A percentile compares a stretch with the other conserved stretches of the same genome.
Conservation (phyloP, 1,284 basidiomycete genomes). For the Ustilago hordei region DNA sequence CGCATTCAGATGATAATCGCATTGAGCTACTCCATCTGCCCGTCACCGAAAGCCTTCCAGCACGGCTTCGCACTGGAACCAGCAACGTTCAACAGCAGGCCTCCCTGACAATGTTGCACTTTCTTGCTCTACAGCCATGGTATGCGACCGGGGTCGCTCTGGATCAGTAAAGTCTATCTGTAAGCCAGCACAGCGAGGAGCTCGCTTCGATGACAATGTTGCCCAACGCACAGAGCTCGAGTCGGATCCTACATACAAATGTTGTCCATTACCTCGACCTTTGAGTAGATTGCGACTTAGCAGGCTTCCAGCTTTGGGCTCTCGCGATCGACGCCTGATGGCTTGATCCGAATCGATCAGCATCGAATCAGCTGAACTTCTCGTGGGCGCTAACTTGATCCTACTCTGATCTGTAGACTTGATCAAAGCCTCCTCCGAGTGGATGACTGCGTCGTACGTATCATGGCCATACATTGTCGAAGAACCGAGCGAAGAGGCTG, state of each 20-base stretch:
- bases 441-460: conserved; percentile 14
- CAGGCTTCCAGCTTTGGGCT: conserved; percentile 34
- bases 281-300: conserved; percentile 36
- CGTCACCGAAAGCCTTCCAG: conserved; percentile 45
- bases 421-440: background rate
- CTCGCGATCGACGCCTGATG: conserved; percentile 28
- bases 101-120: background rate
- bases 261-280: conserved; percentile 22
- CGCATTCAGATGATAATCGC: background rate
- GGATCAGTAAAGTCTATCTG: conserved; percentile 38
- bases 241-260: conserved; percentile 27
- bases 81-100: conserved; percentile 23
- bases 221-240: conserved; percentile 34
- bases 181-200: conserved; percentile 34
- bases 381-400: background rate
- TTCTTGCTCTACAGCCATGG: background rate
- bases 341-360: background rate
- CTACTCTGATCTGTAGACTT: background rate
- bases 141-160: background rate
- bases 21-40: background rate
- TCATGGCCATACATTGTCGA: conserved; percentile 32
- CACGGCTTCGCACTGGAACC: conserved; percentile 55
- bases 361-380: background rate
- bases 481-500: conserved; percentile 36
- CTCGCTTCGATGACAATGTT: conserved; percentile 27